Evolutionary conservation across 169 alveolate genomes (phyloP).

Genomic region (Plasmodium inui): DNA sequence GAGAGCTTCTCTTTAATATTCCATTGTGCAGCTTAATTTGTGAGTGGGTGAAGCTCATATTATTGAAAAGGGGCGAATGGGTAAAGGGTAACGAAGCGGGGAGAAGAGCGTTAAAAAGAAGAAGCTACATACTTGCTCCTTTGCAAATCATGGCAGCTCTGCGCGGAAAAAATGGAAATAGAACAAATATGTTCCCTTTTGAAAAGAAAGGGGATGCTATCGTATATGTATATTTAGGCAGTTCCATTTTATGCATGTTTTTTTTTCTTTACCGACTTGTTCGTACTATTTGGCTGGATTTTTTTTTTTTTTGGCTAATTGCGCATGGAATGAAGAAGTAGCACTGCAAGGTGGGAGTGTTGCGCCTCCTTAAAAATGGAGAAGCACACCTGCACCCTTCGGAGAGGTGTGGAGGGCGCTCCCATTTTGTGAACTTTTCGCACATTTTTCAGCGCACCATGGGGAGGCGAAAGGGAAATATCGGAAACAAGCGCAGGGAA

Average conservation of each 20-base stretch:
- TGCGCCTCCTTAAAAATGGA: neutral
- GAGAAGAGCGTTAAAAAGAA: neutral
- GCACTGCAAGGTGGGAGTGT: neutral
- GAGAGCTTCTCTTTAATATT: slow-evolving; percentile 11
- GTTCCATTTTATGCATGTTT: neutral
- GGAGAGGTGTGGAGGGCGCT: neutral
- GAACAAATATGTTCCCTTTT: neutral
- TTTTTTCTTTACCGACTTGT: neutral
- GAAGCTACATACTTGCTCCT: neutral
- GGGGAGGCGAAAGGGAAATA: neutral
- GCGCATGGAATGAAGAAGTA: neutral
- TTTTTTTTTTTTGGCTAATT: neutral
- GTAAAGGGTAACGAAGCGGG: neutral
- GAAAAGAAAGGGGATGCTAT: neutral
- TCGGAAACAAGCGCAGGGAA: neutral
- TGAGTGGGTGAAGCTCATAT: slow-evolving; percentile 24
- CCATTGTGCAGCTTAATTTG: slow-evolving; percentile 28
- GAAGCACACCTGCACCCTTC: neutral
- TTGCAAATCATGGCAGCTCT: neutral
- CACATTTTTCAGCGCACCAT: neutral
- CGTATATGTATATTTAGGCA: neutral
- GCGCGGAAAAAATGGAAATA: neutral
- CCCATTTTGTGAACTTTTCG: neutral
- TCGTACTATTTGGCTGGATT: neutral
- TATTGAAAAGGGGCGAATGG: slow-evolving; percentile 7